These are phyloP conservation scores for Marsdenia floribunda DNA, from an alignment of 257 asterid species.

Conservation along the genomic window DNA sequence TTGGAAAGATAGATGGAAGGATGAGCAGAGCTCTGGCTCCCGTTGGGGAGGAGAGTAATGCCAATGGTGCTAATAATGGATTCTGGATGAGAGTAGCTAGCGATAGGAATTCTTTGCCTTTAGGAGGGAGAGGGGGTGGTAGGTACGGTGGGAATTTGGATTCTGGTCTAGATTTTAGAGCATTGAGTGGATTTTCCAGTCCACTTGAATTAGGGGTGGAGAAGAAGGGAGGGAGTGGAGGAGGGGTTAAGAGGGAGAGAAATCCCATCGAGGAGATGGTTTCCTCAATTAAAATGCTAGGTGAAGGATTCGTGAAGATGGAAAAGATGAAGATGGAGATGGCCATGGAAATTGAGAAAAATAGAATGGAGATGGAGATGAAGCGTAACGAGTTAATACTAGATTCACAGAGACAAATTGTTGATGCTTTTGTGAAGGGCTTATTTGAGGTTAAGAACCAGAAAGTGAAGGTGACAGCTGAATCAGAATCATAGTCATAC, in stretches of 20 bases:
- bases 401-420: slow-evolving; percentile 78
- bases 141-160: slow-evolving; percentile 29
- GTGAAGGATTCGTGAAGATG: slow-evolving; percentile 80
- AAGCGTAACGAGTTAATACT: slow-evolving; percentile 72
- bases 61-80: slow-evolving; percentile 28
- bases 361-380: slow-evolving; percentile 91
- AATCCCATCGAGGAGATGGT: slow-evolving; percentile 61
- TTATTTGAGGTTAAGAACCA: slow-evolving; percentile 59
- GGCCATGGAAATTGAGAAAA: slow-evolving; percentile 78
- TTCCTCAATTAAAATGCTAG: slow-evolving; percentile 55
- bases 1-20: slow-evolving; percentile 25
- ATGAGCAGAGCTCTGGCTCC: slow-evolving; percentile 13
- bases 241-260: slow-evolving; percentile 45
- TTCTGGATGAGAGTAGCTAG: slow-evolving; percentile 26
- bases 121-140: slow-evolving; percentile 19
- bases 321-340: slow-evolving; percentile 89
- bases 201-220: slow-evolving; percentile 19
- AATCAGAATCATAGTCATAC: slow-evolving; percentile 33
- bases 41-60: slow-evolving; percentile 14
- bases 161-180: slow-evolving; percentile 16
- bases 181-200: slow-evolving; percentile 21
- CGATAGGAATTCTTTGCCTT: slow-evolving; percentile 14
- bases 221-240: slow-evolving; percentile 19
- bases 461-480: slow-evolving; percentile 33
- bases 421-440: slow-evolving; percentile 74